Base-by-base conservation (phyloP, 257 asterid genomes). In the Ilex aquifolium region DNA sequence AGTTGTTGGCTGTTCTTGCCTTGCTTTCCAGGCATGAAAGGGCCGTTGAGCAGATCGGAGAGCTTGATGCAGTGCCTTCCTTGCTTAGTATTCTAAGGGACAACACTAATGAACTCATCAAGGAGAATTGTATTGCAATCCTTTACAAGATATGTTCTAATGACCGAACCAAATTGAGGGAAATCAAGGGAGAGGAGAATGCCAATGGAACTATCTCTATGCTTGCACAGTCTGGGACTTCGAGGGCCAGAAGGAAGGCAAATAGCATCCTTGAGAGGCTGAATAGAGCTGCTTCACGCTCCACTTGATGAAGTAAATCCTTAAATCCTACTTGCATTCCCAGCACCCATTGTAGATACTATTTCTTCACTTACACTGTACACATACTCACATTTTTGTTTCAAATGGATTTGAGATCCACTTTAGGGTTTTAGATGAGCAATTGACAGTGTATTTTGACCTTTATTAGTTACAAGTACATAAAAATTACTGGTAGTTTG, bases 171-270 rank as follows among this genome's bases (percentile, higher is more conserved):
- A 79, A 68, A 48, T 51, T 73, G 65, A 75, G 65, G 31, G 74
- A 74, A 61, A 61, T 85, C 6, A 52, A 58, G 46, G 68, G n/a
- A 39, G 81, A 80, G 30, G 83, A 76, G 68, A 56, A 52, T 17
- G 57, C 56, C 0, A 36, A 61, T 9, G 72, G 69, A 59, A 72
- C 73, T 6, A 65, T 86, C 69, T 46, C 68, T 53, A 55, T 44
- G 13, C 76, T 81, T 1, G 71, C 77, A 15, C 60, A 12, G 10
- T 75, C 21, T 11, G 95, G 87, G 60, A 83, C 83, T 13, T 59
- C 78, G 16, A 79, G 83, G 75, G 88, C 95, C 17, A 76, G 61
- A 76, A 79, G 80, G 71, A 83, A 79, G 65, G 95, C 88, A 1
- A 59, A 1, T 5, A 74, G 73, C 21, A 77, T 86, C 64, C 76